Percentiles rank a stretch among this genome's conserved stretches.
Evolutionary conservation across 352 stramenopile genomes (phyloP).

Genomic region (Ophiocytium majus): DNA sequence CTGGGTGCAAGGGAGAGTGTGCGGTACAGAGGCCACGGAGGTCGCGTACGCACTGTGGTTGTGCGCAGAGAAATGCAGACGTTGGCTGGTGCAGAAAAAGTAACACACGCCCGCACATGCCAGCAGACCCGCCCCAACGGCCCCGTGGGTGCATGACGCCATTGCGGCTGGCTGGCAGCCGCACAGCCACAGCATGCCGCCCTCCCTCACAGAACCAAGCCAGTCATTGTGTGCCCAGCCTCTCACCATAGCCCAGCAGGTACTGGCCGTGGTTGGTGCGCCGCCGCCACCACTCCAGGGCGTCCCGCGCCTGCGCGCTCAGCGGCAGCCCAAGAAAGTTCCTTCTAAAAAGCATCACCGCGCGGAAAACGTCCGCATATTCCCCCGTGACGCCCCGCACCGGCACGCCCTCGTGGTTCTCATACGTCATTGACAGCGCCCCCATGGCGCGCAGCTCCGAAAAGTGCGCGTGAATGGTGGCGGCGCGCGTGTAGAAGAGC

Average conservation of each 20-base stretch:
- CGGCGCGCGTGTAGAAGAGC: slow-evolving; percentile 51
- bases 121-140: too few relatives aligned
- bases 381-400: too few relatives aligned
- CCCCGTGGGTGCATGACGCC: too few relatives aligned
- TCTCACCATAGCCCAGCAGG: slow-evolving; percentile 59
- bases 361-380: slow-evolving; percentile 51
- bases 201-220: slow-evolving; percentile 33
- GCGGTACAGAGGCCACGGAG: too few relatives aligned
- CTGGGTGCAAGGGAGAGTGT: too few relatives aligned
- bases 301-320: slow-evolving; percentile 20
- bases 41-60: too few relatives aligned
- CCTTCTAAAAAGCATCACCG: slow-evolving; percentile 47
- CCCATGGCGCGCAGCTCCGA: slow-evolving; percentile 23
- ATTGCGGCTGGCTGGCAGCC: too few relatives aligned
- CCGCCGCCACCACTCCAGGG: slow-evolving; percentile 50
- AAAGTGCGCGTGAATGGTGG: slow-evolving; percentile 52
- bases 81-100: too few relatives aligned
- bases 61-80: too few relatives aligned
- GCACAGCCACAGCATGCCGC: too few relatives aligned
- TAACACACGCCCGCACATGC: too few relatives aligned
- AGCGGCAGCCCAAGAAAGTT: slow-evolving; percentile 56
- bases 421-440: slow-evolving; percentile 57
- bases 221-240: slow-evolving; percentile 56
- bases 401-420: slow-evolving; percentile 58
- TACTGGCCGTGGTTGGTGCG: slow-evolving; percentile 57